These are phyloP conservation scores for Protomyces gravidus DNA, from an alignment of 1,139 yeast species.

Conservation along the genomic window DNA sequence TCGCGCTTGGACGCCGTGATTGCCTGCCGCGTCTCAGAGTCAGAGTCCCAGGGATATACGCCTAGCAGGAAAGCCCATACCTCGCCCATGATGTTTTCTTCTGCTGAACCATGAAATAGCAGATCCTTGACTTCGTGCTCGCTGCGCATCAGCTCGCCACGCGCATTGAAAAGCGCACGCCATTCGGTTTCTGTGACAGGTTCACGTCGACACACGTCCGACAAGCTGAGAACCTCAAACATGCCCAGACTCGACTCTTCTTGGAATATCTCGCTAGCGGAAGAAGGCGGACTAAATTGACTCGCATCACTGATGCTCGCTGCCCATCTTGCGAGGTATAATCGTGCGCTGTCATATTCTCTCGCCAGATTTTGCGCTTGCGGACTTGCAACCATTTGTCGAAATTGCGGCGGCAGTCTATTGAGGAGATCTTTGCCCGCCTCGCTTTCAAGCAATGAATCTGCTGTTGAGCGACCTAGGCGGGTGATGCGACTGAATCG, in stretches of 20 bases:
- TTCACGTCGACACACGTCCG: conserved; percentile 60
- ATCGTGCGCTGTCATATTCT: conserved; percentile 87
- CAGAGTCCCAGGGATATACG: conserved; percentile 86
- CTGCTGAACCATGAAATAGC: conserved; percentile 69
- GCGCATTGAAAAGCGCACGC: conserved; percentile 73
- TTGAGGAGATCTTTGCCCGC: conserved; percentile 48
- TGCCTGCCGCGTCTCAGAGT: conserved; percentile 60
- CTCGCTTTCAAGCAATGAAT: conserved; percentile 35
- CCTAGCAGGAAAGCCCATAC: conserved; percentile 85
- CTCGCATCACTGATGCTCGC: conserved; percentile 72
- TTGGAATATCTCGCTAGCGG: conserved; percentile 49
- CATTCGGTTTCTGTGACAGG: conserved; percentile 72
- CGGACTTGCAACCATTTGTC: conserved; percentile 63
- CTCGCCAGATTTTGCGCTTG: conserved; percentile 77
- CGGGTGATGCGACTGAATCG: conserved; percentile 79
- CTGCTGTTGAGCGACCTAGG: conserved; percentile 56
- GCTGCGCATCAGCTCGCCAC: conserved; percentile 70
- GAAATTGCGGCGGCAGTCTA: conserved; percentile 58
- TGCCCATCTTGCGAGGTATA: conserved; percentile 96
- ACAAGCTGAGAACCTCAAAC: conserved; percentile 60
- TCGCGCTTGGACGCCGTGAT: conserved; percentile 55
- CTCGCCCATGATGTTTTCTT: conserved; percentile 55
- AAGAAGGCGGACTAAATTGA: conserved; percentile 20
- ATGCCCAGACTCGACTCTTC: conserved; percentile 64
- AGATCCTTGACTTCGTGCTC: conserved; percentile 71